Conservation (phyloP, 208 protist genomes). For the Blechomonas ayalai region DNA sequence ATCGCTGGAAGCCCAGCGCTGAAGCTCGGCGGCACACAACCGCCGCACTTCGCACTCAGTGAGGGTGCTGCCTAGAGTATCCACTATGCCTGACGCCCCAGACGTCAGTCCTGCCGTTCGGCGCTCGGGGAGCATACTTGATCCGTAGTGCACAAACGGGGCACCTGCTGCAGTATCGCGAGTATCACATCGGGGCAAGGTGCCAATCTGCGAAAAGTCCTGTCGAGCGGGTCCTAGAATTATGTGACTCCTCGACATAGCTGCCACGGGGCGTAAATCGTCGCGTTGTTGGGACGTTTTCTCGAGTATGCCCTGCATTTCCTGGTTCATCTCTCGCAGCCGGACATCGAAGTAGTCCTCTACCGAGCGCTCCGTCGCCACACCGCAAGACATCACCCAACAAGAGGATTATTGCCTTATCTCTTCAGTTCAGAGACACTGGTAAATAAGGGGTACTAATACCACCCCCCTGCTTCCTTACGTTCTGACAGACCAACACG, state of each 20-base stretch:
- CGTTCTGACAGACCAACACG: too few relatives aligned
- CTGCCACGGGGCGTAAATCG: slow-evolving; percentile 10
- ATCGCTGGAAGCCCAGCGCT: slow-evolving; percentile 3
- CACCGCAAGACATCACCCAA: too few relatives aligned
- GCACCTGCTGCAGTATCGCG: not conserved
- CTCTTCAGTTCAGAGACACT: too few relatives aligned
- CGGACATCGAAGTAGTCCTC: slow-evolving; percentile 45
- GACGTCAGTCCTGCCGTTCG: too few relatives aligned
- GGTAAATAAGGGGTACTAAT: too few relatives aligned
- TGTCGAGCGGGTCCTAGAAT: too few relatives aligned
- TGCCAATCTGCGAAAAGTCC: too few relatives aligned
- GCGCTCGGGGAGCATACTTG: too few relatives aligned
- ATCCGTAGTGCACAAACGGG: too few relatives aligned
- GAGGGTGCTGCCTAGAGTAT: slow-evolving; percentile 6
- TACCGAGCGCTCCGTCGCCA: slow-evolving; percentile 7
- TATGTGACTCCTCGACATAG: not conserved
- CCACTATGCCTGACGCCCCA: not conserved
- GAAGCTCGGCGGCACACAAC: slow-evolving; percentile 1
- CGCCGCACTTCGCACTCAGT: slow-evolving; percentile 9
- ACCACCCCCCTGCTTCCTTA: too few relatives aligned
- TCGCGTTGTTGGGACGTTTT: slow-evolving; percentile 34
- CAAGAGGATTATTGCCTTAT: too few relatives aligned
- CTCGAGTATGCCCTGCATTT: slow-evolving; percentile 63
- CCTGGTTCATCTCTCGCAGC: slow-evolving; percentile 60
- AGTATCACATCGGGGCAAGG: not conserved